phyloP scores from a whole-genome alignment of 164 flowering plant genomes.

The Amborella trichopoda region DNA sequence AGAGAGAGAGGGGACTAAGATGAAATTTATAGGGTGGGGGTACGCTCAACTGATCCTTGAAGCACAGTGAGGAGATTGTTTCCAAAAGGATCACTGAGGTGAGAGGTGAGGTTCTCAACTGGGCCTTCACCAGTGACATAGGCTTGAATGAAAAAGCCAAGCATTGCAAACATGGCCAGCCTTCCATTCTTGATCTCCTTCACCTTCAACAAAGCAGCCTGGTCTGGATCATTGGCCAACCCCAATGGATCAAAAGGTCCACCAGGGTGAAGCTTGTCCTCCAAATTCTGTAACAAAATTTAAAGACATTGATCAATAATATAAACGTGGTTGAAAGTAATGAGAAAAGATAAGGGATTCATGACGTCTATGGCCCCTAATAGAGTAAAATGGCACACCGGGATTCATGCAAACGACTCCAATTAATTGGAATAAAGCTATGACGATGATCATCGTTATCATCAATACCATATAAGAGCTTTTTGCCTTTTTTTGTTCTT shows the following conservation, averaged over 20 bases:
- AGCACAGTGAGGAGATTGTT: slow-evolving; percentile 97
- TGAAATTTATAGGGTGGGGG: slow-evolving; percentile 50
- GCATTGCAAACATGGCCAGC: slow-evolving; percentile 98
- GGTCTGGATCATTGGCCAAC: slow-evolving; percentile 80
- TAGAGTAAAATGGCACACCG: too few relatives aligned
- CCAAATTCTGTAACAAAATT: slow-evolving; percentile 36
- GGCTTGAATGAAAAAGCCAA: slow-evolving; percentile 91
- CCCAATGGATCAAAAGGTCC: slow-evolving; percentile 95
- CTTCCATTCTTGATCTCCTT: slow-evolving; percentile 99
- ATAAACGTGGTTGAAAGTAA: too few relatives aligned
- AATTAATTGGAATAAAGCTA: too few relatives aligned
- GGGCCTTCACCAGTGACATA: slow-evolving; percentile 98
- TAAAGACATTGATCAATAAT: background rate
- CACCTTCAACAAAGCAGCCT: slow-evolving; percentile 81
- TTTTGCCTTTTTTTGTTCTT: background rate
- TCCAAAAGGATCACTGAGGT: slow-evolving; percentile 91
- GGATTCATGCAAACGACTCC: too few relatives aligned
- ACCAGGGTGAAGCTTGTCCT: slow-evolving; percentile 93
- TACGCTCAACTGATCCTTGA: slow-evolving; percentile 57
- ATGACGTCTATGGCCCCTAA: background rate
- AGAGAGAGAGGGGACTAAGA: background rate
- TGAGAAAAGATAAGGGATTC: background rate
- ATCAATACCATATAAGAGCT: too few relatives aligned
- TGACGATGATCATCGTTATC: background rate
- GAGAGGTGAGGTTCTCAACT: slow-evolving; percentile 79